Evolutionary conservation across 2,329 filamentous ascomycete species (phyloP).

Genomic region (Xylaria sp.): DNA sequence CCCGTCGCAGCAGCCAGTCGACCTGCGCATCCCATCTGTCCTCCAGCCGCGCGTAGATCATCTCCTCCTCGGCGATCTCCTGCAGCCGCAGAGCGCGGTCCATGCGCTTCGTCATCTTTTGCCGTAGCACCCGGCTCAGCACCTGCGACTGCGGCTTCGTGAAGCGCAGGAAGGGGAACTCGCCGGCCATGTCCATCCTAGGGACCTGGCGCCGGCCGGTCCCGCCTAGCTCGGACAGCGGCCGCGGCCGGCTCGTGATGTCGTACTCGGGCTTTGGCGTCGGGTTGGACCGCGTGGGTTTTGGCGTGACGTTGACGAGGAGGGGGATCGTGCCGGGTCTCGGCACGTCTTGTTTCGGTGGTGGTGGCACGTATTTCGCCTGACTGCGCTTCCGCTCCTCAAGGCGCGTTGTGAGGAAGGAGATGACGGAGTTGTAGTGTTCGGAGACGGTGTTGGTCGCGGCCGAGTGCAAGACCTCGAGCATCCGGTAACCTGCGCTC

Average conservation of each 20-base stretch:
- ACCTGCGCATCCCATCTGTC: constrained; percentile 39
- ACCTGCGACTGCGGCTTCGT: constrained; percentile 57
- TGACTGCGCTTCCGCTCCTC: constrained; percentile 26
- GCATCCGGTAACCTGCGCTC: constrained; percentile 54
- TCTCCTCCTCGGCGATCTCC: constrained; percentile 35
- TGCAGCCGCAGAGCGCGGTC: constrained; percentile 17
- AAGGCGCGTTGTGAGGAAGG: constrained; percentile 38
- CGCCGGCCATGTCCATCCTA: constrained; percentile 48
- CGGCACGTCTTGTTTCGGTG: constrained; percentile 16
- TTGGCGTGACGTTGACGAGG: constrained; percentile 28
- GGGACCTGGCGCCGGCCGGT: constrained; percentile 52
- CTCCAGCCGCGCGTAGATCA: constrained; percentile 20
- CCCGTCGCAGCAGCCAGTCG: neutral
- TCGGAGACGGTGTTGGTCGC: constrained; percentile 13
- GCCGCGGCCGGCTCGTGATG: constrained; percentile 43
- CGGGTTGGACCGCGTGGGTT: constrained; percentile 34
- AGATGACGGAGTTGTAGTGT: constrained; percentile 38
- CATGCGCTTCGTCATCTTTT: constrained; percentile 44
- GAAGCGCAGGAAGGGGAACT: constrained; percentile 60
- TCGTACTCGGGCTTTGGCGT: constrained; percentile 40
- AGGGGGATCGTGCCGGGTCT: constrained; percentile 28
- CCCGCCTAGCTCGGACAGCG: constrained; percentile 44
- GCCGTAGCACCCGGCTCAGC: constrained; percentile 54
- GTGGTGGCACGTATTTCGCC: constrained; percentile 2
- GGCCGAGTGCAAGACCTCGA: constrained; percentile 21